Evolutionary conservation across 2,329 filamentous ascomycete genomes (phyloP).

Genomic region (Fusarium succisae): DNA sequence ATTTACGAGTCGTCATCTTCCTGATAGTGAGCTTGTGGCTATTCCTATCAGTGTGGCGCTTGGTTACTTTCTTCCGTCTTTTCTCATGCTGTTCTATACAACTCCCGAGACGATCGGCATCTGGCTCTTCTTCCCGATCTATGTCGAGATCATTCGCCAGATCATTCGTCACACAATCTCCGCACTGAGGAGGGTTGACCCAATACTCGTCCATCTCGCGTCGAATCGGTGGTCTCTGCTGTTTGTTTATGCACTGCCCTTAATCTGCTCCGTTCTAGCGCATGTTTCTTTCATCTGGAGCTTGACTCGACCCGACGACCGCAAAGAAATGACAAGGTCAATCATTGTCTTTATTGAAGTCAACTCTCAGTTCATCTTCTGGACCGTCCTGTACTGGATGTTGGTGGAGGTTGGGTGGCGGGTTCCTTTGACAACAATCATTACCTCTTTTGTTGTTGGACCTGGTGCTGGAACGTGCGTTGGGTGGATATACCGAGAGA

Average conservation of each 20-base stretch:
- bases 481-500: conserved; percentile 53
- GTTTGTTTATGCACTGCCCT: conserved; percentile 57
- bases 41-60: conserved; percentile 60
- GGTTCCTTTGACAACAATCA: conserved; percentile 47
- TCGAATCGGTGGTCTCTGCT: conserved; percentile 50
- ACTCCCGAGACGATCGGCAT: conserved; percentile 50
- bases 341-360: conserved; percentile 58
- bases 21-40: conserved; percentile 64
- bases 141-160: conserved; percentile 56
- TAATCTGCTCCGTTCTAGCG: conserved; percentile 54
- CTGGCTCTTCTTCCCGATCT: conserved; percentile 65
- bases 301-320: conserved; percentile 53
- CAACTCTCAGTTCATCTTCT: conserved; percentile 55
- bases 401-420: conserved; percentile 60
- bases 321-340: conserved; percentile 60
- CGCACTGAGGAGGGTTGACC: conserved; percentile 40
- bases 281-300: conserved; percentile 56
- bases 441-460: conserved; percentile 46
- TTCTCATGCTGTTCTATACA: conserved; percentile 56
- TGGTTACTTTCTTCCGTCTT: conserved; percentile 58
- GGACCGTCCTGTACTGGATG: conserved; percentile 64
- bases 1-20: conserved; percentile 49
- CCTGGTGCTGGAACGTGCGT: conserved; percentile 52
- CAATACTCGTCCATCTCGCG: conserved; percentile 54
- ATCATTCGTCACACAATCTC: conserved; percentile 45